Percentiles rank a stretch among this genome's conserved stretches.
phyloP scores from a whole-genome alignment of 2,329 filamentous ascomycete species.

The Paramyrothecium sp. region DNA sequence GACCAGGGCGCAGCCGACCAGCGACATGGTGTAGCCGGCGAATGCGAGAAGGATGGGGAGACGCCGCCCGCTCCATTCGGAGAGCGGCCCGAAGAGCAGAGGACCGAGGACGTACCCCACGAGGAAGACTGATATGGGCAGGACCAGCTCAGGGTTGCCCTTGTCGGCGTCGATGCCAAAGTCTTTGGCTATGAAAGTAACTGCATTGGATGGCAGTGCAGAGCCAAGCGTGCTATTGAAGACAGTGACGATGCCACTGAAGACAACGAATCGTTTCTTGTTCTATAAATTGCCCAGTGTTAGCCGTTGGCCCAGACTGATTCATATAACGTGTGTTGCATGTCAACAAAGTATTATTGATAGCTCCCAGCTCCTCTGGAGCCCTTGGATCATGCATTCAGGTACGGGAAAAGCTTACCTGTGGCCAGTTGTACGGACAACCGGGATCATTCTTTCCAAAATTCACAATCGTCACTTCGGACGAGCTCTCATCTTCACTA shows the following conservation, averaged over 20 bases:
- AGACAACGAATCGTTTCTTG: neutral
- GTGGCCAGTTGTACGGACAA: neutral
- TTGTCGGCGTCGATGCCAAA: neutral
- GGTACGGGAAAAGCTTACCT: neutral
- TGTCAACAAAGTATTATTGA: no score
- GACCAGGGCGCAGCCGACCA: conserved; percentile 51
- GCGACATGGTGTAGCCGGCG: conserved; percentile 43
- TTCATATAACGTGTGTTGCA: no score
- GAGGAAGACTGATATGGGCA: conserved; percentile 1
- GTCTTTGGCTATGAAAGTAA: neutral
- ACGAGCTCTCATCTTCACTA: neutral
- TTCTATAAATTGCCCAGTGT: neutral
- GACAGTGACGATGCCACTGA: neutral
- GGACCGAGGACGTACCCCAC: neutral
- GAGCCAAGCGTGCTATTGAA: conserved; percentile 1
- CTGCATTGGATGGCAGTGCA: neutral
- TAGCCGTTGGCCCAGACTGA: no score
- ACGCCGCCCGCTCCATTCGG: neutral
- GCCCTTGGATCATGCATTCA: neutral
- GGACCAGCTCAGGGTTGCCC: neutral
- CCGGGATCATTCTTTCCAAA: neutral
- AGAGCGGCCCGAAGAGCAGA: neutral
- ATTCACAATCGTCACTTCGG: neutral
- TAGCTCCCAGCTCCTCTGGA: neutral
- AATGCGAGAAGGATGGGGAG: conserved; percentile 23